These are phyloP conservation scores for Epichloe gansuensis DNA, from an alignment of 2,329 filamentous ascomycete species.

Conservation along the genomic window DNA sequence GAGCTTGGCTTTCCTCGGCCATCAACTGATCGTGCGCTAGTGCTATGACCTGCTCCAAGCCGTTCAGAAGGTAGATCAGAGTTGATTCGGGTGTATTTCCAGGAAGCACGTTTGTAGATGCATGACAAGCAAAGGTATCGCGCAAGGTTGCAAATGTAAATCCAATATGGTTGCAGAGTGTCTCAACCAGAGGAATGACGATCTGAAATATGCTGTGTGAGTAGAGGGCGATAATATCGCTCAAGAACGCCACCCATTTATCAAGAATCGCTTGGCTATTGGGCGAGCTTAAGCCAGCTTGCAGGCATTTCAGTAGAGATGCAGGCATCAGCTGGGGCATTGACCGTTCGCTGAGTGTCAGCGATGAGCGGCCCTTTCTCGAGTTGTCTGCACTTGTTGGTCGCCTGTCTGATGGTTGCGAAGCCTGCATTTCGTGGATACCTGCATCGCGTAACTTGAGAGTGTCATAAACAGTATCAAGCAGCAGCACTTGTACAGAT, in stretches of 20 bases:
- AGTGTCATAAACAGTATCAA: slow-evolving; percentile 65
- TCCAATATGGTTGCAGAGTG: slow-evolving; percentile 68
- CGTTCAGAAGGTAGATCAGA: slow-evolving; percentile 78
- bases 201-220: slow-evolving; percentile 78
- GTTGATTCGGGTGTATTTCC: slow-evolving; percentile 50
- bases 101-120: background rate
- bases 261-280: slow-evolving; percentile 70
- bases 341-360: slow-evolving; percentile 19
- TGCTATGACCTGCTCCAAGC: slow-evolving; percentile 80
- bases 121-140: slow-evolving; percentile 39
- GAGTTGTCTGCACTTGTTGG: slow-evolving; percentile 29
- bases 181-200: slow-evolving; percentile 81
- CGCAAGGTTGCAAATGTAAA: slow-evolving; percentile 61
- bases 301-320: slow-evolving; percentile 70
- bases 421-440: slow-evolving; percentile 27
- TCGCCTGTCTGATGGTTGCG: slow-evolving; percentile 36
- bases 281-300: slow-evolving; percentile 64
- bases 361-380: slow-evolving; percentile 27
- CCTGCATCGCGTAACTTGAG: slow-evolving; percentile 50
- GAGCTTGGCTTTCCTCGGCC: slow-evolving; percentile 58
- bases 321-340: slow-evolving; percentile 42
- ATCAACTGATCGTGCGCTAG: slow-evolving; percentile 74
- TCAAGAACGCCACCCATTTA: slow-evolving; percentile 81
- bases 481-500: slow-evolving; percentile 62
- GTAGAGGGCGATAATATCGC: slow-evolving; percentile 74